Evolutionary conservation across 1,284 basidiomycete genomes (phyloP).

Genomic region (Coniferiporia weirii): DNA sequence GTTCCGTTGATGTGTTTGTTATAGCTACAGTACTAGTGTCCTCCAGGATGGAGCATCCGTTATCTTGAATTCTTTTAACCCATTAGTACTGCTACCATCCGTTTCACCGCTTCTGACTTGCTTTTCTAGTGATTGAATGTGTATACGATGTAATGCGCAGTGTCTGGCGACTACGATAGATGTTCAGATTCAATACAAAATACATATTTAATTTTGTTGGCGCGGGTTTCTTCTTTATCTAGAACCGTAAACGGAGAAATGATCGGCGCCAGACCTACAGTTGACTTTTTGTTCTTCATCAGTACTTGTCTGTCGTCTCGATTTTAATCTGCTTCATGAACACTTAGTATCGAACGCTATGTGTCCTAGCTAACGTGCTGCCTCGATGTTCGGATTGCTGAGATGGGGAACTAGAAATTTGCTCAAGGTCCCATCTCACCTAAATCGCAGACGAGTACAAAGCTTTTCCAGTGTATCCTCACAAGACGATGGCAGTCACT

Average conservation of each 20-base stretch:
- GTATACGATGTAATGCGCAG: neutral
- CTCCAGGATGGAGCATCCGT: neutral
- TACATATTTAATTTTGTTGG: neutral
- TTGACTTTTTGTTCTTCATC: no score
- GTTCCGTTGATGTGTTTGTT: neutral
- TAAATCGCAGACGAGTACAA: neutral
- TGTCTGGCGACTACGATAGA: neutral
- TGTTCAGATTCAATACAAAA: neutral
- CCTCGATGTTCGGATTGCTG: neutral
- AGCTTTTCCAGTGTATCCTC: neutral
- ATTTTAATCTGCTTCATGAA: no score
- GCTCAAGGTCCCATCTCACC: neutral
- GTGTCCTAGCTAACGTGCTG: neutral
- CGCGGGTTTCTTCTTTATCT: neutral
- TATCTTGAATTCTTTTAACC: neutral
- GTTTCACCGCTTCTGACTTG: neutral
- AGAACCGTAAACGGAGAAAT: neutral
- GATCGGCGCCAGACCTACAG: neutral
- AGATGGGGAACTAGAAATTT: neutral
- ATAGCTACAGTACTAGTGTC: neutral
- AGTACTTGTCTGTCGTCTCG: no score
- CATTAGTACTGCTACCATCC: neutral
- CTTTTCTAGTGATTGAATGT: neutral
- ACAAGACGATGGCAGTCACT: neutral
- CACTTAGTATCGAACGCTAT: no score